These are phyloP conservation scores for Lanzia echinophila DNA, from an alignment of 2,329 filamentous ascomycete genomes.

Conservation along the genomic window DNA sequence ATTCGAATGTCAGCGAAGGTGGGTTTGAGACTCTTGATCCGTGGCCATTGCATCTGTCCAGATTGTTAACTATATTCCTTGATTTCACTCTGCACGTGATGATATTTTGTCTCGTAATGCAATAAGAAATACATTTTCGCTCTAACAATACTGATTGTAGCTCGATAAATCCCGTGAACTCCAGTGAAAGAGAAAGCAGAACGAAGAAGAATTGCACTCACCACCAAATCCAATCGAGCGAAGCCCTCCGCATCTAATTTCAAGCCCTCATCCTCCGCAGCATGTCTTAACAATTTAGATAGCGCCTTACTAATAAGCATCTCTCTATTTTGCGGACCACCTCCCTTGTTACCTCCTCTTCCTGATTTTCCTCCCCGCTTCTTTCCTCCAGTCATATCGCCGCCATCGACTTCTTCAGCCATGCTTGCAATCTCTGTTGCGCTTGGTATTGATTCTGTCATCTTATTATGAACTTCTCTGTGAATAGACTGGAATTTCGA, in stretches of 20 bases:
- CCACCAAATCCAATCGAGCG: slow-evolving; percentile 51
- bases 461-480: neutral
- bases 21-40: slow-evolving; percentile 61
- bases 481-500: neutral
- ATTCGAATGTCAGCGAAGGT: slow-evolving; percentile 66
- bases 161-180: too few species aligned
- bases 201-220: slow-evolving; percentile 34
- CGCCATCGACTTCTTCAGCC: neutral
- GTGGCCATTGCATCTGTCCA: slow-evolving; percentile 30
- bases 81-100: neutral
- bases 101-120: neutral
- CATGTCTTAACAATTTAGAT: slow-evolving; percentile 30
- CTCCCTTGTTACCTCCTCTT: neutral
- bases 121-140: too few species aligned
- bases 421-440: neutral
- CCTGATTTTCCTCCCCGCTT: neutral
- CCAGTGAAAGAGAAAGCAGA: too few species aligned
- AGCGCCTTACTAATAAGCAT: slow-evolving; percentile 29
- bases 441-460: neutral
- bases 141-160: too few species aligned
- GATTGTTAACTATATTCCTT: neutral
- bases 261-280: slow-evolving; percentile 45
- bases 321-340: slow-evolving; percentile 20
- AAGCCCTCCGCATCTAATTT: slow-evolving; percentile 53
- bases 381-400: neutral